Percentiles rank a stretch among this genome's conserved stretches.
Evolutionary conservation across 495 filamentous ascomycete genomes (phyloP).

Genomic region (Sphaerosporella brunnea): DNA sequence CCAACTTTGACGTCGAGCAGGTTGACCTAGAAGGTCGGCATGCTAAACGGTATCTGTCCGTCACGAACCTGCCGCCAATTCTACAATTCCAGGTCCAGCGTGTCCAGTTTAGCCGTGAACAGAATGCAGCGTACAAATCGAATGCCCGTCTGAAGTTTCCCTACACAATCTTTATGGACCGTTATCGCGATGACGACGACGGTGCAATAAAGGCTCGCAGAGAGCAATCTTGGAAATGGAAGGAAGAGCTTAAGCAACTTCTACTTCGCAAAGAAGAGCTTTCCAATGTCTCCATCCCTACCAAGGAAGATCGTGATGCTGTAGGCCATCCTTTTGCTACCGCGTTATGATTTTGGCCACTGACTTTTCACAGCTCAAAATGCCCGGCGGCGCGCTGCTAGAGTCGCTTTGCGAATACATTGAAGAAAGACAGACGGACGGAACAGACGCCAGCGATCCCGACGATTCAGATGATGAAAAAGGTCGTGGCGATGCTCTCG

Average conservation of each 20-base stretch:
- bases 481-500: background rate
- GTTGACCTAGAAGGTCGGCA: slow-evolving; percentile 45
- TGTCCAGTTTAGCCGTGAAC: slow-evolving; percentile 46
- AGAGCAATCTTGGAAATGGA: slow-evolving; percentile 55
- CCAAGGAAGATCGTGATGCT: slow-evolving; percentile 33
- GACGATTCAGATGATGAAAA: background rate
- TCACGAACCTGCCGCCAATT: slow-evolving; percentile 60
- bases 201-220: slow-evolving; percentile 43
- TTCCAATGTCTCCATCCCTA: no score
- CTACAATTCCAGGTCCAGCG: slow-evolving; percentile 80
- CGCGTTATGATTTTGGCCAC: background rate
- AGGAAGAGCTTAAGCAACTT: slow-evolving; percentile 41
- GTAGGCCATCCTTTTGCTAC: background rate
- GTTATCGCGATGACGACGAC: slow-evolving; percentile 57
- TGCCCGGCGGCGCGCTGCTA: slow-evolving; percentile 17
- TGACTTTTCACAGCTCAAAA: slow-evolving; percentile 16
- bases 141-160: slow-evolving; percentile 56
- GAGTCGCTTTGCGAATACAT: slow-evolving; percentile 20
- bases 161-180: slow-evolving; percentile 68
- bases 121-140: slow-evolving; percentile 50
- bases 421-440: slow-evolving; percentile 9
- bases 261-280: slow-evolving; percentile 34
- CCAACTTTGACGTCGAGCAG: slow-evolving; percentile 60
- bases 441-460: no score
- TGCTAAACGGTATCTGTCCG: slow-evolving; percentile 54